A percentile compares a stretch with the other conserved stretches of the same genome.
These are phyloP conservation scores for Fragaria nilgerrensis DNA, from an alignment of 306 rosid genomes.

Conservation along the genomic window DNA sequence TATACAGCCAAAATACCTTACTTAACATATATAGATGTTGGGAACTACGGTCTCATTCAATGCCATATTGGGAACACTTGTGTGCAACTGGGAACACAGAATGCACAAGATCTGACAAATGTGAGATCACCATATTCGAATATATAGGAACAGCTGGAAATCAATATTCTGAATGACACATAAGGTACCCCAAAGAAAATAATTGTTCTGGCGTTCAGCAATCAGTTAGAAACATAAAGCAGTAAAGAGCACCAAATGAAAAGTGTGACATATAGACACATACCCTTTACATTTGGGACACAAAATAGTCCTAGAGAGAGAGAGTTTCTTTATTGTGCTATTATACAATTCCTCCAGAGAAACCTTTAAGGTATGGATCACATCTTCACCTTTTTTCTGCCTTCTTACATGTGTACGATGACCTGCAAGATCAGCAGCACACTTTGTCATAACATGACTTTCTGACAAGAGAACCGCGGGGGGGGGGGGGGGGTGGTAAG, in stretches of 20 bases:
- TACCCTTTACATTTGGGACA: constrained; percentile 81
- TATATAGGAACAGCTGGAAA: constrained; percentile 3
- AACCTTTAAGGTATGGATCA: constrained; percentile 63
- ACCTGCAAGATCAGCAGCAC: constrained; percentile 25
- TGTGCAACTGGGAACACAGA: constrained; percentile 6
- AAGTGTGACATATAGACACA: constrained; percentile 12
- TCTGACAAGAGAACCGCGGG: not conserved
- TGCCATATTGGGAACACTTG: constrained; percentile 10
- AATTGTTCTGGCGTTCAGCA: not conserved
- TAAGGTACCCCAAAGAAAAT: not conserved
- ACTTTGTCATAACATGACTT: constrained; percentile 8
- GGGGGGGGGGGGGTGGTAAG: not conserved
- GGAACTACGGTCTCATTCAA: constrained; percentile 8
- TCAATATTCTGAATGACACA: not conserved
- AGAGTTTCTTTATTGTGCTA: constrained; percentile 67
- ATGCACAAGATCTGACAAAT: constrained; percentile 12
- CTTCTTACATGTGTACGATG: constrained; percentile 64
- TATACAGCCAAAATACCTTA: constrained; percentile 2
- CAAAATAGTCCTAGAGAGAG: constrained; percentile 54
- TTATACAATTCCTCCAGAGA: constrained; percentile 79
- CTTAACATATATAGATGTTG: constrained; percentile 1
- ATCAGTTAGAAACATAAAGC: not conserved
- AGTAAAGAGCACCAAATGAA: not conserved
- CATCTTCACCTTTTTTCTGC: constrained; percentile 75
- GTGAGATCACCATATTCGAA: constrained; percentile 9